Base-by-base conservation (phyloP, 2,329 filamentous ascomycete species). In the Claviceps sp. region DNA sequence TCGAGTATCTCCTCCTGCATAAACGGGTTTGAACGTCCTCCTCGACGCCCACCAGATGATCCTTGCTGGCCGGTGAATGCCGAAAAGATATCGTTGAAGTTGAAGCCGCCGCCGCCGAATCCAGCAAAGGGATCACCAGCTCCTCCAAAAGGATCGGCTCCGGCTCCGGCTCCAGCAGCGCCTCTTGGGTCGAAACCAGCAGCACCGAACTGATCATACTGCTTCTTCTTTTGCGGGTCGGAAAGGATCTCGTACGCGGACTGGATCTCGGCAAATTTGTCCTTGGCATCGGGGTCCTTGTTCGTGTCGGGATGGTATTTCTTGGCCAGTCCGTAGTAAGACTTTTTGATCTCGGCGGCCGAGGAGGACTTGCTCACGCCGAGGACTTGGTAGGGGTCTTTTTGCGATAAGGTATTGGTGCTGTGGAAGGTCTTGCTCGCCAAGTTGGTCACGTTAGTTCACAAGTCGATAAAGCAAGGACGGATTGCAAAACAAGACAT, bases 291-390 rank as follows among this genome's bases (percentile, higher is more conserved):
- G 2, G 87, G 68, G 60, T 97, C 93, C 68, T 97, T 97, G 75
- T 97, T 98, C 39, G 93, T 97, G 66, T 98, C 93, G 8, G 93
- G 93, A 63, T 98, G 93, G 66, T 82, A 98, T 65, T 97, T 98
- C 70, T 98, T 98, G 19, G 93, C 93, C 54, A 97, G 75, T 49
- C 90, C 88, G 66, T 98, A 98, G 73, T 98, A 98, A 3, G 93
- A 90, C 68, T 96, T 97, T 68, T 98, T 98, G 66, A 98, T 97
- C 39, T 97, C 91, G 54, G 81, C 74, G 3, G 89, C 73, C 1
- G 87, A 83, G n/a, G 93, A 88, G 56, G 70, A 77, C 67, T 91
- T 95, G 62, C 75, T 75, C 34, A 98, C 88, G 14, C 93, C 93
- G 30, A 98, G 82, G 4, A 87, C 78, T 58, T 82, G 80, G 69